phyloP scores from a whole-genome alignment of 805 yeast species.

The Monosporozyma yasuniensis region DNA sequence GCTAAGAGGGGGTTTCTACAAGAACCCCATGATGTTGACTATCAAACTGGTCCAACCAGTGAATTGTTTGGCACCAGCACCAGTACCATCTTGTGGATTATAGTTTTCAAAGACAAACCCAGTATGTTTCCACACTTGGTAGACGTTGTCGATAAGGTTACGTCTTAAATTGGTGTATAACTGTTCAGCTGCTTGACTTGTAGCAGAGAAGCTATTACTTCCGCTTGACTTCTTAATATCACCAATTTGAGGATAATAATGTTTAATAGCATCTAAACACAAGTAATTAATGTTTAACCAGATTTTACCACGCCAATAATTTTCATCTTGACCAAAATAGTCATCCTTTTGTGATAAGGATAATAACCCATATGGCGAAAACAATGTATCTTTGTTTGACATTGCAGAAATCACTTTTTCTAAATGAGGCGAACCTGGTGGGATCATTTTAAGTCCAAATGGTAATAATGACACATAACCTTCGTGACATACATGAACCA shows the following conservation, averaged over 20 bases:
- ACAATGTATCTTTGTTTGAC: conserved; percentile 61
- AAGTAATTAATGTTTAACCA: conserved; percentile 91
- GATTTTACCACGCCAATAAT: conserved; percentile 92
- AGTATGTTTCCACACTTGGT: conserved; percentile 57
- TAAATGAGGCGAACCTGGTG: conserved; percentile 39
- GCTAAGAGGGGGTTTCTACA: not conserved
- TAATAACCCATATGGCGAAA: conserved; percentile 72
- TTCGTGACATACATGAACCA: conserved; percentile 61
- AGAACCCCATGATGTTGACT: conserved; percentile 55
- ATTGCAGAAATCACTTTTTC: conserved; percentile 47
- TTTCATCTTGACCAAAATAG: conserved; percentile 67
- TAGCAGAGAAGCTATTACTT: conserved; percentile 3
- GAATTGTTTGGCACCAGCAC: conserved; percentile 80
- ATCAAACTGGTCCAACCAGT: conserved; percentile 90
- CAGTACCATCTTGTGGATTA: conserved; percentile 63
- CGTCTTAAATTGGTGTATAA: conserved; percentile 52
- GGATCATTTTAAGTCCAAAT: conserved; percentile 60
- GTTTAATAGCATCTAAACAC: conserved; percentile 56
- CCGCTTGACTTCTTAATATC: conserved; percentile 9
- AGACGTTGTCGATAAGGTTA: conserved; percentile 62
- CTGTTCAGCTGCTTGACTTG: conserved; percentile 31
- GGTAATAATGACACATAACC: conserved; percentile 89
- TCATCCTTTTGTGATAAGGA: conserved; percentile 64
- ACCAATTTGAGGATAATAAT: conserved; percentile 38
- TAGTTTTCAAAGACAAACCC: conserved; percentile 92